Evolutionary conservation across 495 filamentous ascomycete species (phyloP).

Genomic region (Rhizodiscina lignyota): DNA sequence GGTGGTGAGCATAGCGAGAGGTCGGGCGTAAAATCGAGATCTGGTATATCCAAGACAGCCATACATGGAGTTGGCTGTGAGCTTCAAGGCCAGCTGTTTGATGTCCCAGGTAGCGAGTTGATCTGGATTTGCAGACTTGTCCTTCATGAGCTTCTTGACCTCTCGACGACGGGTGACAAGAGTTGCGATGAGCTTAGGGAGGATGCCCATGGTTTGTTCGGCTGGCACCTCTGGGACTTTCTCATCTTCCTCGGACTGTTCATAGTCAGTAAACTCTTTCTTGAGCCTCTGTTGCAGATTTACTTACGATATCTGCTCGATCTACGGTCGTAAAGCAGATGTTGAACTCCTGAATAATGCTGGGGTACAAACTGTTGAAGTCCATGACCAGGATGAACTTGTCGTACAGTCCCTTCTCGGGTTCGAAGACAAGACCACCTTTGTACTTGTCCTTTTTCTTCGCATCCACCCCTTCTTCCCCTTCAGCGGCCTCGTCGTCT

Average conservation of each 20-base stretch:
- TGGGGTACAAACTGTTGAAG: conserved; percentile 97
- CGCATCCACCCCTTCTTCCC: conserved; percentile 48
- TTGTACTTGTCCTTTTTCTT: conserved; percentile 99
- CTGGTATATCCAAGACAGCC: conserved; percentile 92
- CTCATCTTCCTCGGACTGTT: conserved; percentile 64
- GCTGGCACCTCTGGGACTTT: conserved; percentile 50
- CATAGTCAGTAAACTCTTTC: conserved; percentile 6
- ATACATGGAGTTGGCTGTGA: conserved; percentile 99
- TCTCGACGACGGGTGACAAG: conserved; percentile 73
- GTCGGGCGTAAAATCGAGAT: conserved; percentile 91
- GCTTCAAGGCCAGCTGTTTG: conserved; percentile 88
- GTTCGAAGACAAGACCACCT: conserved; percentile 94
- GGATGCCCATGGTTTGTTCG: conserved; percentile 58
- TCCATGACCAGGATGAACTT: conserved; percentile 97
- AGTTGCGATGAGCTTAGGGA: conserved; percentile 78
- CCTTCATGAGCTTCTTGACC: conserved; percentile 95
- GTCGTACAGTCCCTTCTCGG: conserved; percentile 93
- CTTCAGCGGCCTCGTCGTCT: conserved; percentile 55
- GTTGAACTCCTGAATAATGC: conserved; percentile 98
- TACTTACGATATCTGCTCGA: conserved; percentile 42
- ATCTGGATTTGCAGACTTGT: conserved; percentile 68
- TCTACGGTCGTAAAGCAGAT: conserved; percentile 99
- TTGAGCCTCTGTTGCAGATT: conserved; percentile 5
- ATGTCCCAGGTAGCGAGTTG: conserved; percentile 94
- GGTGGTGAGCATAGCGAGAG: conserved; percentile 87